Evolutionary conservation across 345 rosid species (phyloP).

Genomic region (Eucalyptus urophylla): DNA sequence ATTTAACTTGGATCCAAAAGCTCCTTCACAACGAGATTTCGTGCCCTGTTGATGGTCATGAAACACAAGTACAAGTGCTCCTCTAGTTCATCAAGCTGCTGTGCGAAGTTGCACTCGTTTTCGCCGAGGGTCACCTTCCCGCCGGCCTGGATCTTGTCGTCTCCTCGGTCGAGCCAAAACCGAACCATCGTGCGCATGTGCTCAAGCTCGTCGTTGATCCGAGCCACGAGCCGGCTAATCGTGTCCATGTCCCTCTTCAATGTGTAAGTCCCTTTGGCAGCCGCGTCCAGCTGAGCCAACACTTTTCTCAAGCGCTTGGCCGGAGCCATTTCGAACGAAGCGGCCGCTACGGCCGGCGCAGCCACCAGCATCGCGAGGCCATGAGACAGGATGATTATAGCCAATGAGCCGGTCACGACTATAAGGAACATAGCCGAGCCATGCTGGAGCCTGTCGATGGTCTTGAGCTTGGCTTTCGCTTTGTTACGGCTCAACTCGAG

Average conservation of each 20-base stretch:
- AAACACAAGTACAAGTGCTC: conserved; percentile 79
- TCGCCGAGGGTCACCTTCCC: conserved; percentile 37
- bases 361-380: conserved; percentile 60
- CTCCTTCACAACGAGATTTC: conserved; percentile 42
- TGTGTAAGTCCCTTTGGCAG: conserved; percentile 77
- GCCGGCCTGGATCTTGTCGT: conserved; percentile 18
- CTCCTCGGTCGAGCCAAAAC: conserved; percentile 43
- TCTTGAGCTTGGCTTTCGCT: conserved; percentile 26
- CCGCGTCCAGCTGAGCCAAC: conserved; percentile 44
- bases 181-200: conserved; percentile 29
- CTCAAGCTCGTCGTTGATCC: conserved; percentile 56
- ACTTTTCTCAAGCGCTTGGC: conserved; percentile 19
- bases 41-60: conserved; percentile 67
- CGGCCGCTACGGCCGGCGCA: conserved; percentile 34
- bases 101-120: conserved; percentile 33
- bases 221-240: conserved; percentile 43
- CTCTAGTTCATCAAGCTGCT: conserved; percentile 66
- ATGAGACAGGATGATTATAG: conserved; percentile 49
- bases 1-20: background rate
- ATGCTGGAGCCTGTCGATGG: conserved; percentile 18
- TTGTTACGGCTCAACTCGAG: conserved; percentile 44
- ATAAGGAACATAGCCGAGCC: conserved; percentile 50
- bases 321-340: conserved; percentile 18
- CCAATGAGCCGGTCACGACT: conserved; percentile 49
- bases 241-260: conserved; percentile 64